Conservation (phyloP, 768 basidiomycete genomes). For the Suillus discolor region DNA sequence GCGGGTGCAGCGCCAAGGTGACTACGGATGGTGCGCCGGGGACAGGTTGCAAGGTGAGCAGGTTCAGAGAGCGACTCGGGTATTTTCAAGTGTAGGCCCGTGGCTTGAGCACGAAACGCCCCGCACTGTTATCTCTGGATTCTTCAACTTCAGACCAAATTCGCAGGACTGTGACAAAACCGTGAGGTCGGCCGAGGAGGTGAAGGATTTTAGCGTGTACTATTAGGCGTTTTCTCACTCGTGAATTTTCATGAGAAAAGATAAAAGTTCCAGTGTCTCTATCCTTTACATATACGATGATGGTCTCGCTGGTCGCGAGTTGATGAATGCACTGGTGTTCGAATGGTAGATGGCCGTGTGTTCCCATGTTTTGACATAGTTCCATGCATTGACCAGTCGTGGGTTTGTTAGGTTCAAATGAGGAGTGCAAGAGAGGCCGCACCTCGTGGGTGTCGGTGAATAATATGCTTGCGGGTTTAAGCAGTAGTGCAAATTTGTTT, state of each 20-base stretch:
- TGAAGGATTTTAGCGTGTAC: not conserved
- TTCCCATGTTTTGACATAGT: not conserved
- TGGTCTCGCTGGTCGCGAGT: not conserved
- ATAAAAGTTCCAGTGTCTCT: not conserved
- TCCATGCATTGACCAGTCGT: not conserved
- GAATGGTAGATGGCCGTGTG: not conserved
- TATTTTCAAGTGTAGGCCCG: constrained; percentile 46
- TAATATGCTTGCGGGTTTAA: not conserved
- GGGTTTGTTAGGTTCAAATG: not conserved
- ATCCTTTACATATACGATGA: not conserved
- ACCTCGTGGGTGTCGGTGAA: not conserved
- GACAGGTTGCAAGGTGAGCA: constrained; percentile 46
- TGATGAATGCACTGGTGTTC: not conserved
- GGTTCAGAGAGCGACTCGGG: constrained; percentile 39
- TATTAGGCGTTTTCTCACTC: not conserved
- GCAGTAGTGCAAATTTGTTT: not conserved
- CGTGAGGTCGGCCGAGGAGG: constrained; percentile 32
- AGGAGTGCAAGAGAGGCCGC: not conserved
- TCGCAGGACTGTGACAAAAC: constrained; percentile 57
- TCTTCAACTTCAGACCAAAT: constrained; percentile 79
- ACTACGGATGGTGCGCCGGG: constrained; percentile 60
- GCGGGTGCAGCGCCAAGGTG: constrained; percentile 74
- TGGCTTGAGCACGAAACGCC: constrained; percentile 39
- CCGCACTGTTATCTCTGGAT: constrained; percentile 80
- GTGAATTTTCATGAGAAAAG: not conserved